Evolutionary conservation across 208 protist genomes (phyloP).

Genomic region (Wallacemonas sp.): DNA sequence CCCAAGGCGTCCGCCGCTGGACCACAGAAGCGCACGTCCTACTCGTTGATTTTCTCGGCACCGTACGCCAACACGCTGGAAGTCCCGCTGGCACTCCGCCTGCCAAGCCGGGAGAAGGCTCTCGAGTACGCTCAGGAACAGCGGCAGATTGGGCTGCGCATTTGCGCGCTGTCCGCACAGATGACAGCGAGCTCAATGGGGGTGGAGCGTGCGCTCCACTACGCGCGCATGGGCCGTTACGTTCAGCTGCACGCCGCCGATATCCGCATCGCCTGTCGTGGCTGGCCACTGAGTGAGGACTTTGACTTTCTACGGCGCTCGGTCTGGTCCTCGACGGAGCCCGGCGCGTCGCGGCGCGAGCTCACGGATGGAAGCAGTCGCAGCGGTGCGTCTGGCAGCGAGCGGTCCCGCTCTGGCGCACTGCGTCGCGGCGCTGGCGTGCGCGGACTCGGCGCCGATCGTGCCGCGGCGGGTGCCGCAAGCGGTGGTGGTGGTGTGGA

Average conservation of each 20-base stretch:
- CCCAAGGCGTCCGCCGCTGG: no score
- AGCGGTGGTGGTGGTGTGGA: background rate
- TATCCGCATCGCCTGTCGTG: constrained; percentile 43
- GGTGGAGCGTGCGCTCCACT: constrained; percentile 34
- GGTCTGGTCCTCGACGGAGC: background rate
- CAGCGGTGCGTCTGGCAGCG: background rate
- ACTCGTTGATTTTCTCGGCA: constrained; percentile 22
- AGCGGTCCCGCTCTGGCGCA: background rate
- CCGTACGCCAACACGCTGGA: constrained; percentile 40
- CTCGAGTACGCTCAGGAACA: constrained; percentile 54
- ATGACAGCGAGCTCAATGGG: constrained; percentile 19
- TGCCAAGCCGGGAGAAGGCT: constrained; percentile 27
- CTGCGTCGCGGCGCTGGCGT: background rate
- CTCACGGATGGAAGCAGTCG: background rate
- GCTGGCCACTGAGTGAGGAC: constrained; percentile 47
- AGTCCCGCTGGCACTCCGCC: constrained; percentile 33
- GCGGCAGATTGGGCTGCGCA: constrained; percentile 32
- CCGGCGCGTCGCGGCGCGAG: background rate
- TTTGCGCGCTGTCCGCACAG: constrained; percentile 23
- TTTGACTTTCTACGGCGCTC: constrained; percentile 36
- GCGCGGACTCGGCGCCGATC: constrained; percentile 1
- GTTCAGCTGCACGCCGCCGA: constrained; percentile 51
- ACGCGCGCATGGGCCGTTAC: constrained; percentile 36
- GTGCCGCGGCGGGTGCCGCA: background rate
- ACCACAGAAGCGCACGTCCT: background rate